Percentiles rank a stretch among this genome's conserved stretches.
Evolutionary conservation across 495 filamentous ascomycete species (phyloP).

Genomic region (Neurospora sp.): DNA sequence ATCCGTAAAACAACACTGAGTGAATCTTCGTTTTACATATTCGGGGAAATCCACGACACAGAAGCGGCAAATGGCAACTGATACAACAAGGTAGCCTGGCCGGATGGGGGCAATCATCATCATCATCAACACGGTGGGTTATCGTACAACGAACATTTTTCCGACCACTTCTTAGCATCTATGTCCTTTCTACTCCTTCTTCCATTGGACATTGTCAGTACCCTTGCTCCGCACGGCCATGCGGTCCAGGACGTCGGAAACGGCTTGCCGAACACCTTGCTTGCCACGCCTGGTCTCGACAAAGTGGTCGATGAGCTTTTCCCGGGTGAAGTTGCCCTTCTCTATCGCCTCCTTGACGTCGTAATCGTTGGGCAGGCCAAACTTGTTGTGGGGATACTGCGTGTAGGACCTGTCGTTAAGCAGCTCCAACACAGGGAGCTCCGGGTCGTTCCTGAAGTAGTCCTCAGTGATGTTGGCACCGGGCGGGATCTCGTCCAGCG

Average conservation of each 20-base stretch:
- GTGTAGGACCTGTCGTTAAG: conserved; percentile 39
- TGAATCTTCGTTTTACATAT: not conserved
- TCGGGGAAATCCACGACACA: not conserved
- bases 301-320: conserved; percentile 40
- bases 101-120: not conserved
- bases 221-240: conserved; percentile 29
- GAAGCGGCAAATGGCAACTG: not conserved
- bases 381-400: conserved; percentile 55
- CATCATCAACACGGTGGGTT: not conserved
- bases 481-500: conserved; percentile 47
- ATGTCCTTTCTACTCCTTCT: conserved; percentile 4
- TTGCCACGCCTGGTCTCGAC: conserved; percentile 33
- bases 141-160: not conserved
- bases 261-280: conserved; percentile 47
- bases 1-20: not conserved
- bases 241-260: conserved; percentile 45
- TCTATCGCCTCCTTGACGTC: conserved; percentile 50
- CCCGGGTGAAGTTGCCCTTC: conserved; percentile 20
- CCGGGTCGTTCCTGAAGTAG: conserved; percentile 44
- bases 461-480: conserved; percentile 40
- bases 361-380: conserved; percentile 65
- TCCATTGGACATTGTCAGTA: conserved; percentile 29
- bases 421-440: conserved; percentile 38
- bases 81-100: not conserved
- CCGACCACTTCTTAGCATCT: not conserved